Percentiles rank a stretch among this genome's conserved stretches.
Conservation (phyloP, 1,284 basidiomycete genomes). For the Polyporus tsugae region DNA sequence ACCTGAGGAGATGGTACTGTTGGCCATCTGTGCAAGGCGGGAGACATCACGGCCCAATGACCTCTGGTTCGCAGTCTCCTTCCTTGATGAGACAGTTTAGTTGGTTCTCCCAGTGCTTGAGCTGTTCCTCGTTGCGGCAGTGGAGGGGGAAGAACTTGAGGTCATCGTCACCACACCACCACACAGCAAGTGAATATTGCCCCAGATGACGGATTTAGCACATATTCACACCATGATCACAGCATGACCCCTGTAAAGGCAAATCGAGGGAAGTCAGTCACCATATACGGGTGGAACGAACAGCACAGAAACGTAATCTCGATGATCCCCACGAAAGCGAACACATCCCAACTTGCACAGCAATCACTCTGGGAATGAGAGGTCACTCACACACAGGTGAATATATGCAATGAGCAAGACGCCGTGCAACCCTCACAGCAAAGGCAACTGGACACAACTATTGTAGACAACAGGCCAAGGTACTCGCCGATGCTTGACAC, state of each 20-base stretch:
- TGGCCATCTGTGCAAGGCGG: slow-evolving; percentile 49
- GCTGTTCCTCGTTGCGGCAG: slow-evolving; percentile 92
- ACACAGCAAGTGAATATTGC: slow-evolving; percentile 82
- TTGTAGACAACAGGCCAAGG: not conserved
- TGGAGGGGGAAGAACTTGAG: slow-evolving; percentile 94
- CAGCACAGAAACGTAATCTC: not conserved
- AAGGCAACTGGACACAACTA: slow-evolving; percentile 7
- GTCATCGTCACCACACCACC: slow-evolving; percentile 94
- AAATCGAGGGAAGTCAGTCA: slow-evolving; percentile 16
- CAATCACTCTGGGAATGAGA: slow-evolving; percentile 11
- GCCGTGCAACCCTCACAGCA: slow-evolving; percentile 2
- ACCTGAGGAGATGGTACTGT: slow-evolving; percentile 50
- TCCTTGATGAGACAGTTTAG: slow-evolving; percentile 91
- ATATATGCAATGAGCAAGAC: slow-evolving; percentile 7
- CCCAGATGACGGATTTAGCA: slow-evolving; percentile 31
- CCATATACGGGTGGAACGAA: not conserved
- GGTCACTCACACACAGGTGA: slow-evolving; percentile 6
- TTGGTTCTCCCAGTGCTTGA: slow-evolving; percentile 91
- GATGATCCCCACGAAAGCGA: slow-evolving; percentile 10
- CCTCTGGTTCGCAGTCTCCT: slow-evolving; percentile 68
- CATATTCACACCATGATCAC: slow-evolving; percentile 14
- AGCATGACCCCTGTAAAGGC: slow-evolving; percentile 55
- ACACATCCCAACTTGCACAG: slow-evolving; percentile 7
- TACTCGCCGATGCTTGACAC: slow-evolving; percentile 87
- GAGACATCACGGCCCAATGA: slow-evolving; percentile 64